Evolutionary conservation across 495 filamentous ascomycete genomes (phyloP), one percentile per base, ranked within the genome.

Genomic region (Haplographium delicatum): DNA sequence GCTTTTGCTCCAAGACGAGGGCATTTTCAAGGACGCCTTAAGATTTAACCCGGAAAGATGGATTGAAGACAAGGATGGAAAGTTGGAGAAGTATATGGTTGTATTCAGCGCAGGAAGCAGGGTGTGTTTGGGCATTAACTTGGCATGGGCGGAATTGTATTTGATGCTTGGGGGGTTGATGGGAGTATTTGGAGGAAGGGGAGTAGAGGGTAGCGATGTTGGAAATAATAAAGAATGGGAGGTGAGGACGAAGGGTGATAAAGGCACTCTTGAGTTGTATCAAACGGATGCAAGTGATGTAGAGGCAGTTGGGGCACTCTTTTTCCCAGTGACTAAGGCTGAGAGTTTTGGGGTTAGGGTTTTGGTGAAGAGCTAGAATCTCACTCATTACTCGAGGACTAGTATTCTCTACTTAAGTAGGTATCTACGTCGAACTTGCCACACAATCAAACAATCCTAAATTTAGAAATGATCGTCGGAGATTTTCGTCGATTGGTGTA

Each of bases 21-120:
- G 52, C 1, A 60, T 75, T 31, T 81, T 78, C 51, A 68, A 74
- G 0, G 53, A 75, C 9, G 67, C 76, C 0, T 51, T 65, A 2
- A 54, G 54, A 7, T 81, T 78, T 50, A 49, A 62, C 15, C 78
- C 79, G 0, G 72, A 78, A 20, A 65, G 78, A 11, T 82, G 75
- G 73, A 54, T 78, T 27, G 46, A 44, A 15, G 35, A 51, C 26
- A 45, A 57, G 1, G 50, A 54, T 8, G 42, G 44, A 18, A 10
- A 39, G 16, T 35, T 61, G 10, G 53, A 75, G 20, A 73, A 65
- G 43, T 73, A 75, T 33, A 37, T 80, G 50, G 60, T 75, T 4
- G 48, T 70, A 0, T 80, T 81, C 42, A 68, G 62, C 15, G 72
- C 66, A 56, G 74, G 78, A 5, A 63, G 60, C 1, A 50, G 78